A percentile compares a stretch with the other conserved stretches of the same genome.
Conservation (phyloP, 345 rosid species). For the Eucalyptus decipiens region DNA sequence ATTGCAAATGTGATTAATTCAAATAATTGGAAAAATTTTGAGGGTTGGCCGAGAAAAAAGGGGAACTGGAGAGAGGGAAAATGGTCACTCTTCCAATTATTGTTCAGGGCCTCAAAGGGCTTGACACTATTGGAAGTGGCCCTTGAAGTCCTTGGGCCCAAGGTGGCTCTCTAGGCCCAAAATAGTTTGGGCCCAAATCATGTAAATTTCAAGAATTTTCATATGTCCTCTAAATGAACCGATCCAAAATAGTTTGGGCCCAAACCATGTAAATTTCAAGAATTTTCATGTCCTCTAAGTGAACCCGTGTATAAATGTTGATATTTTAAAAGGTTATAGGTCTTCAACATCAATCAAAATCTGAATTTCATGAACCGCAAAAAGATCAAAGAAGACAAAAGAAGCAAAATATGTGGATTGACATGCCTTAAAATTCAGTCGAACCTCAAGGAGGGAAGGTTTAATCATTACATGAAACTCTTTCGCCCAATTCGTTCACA, state of each 20-base stretch:
- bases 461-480: not conserved
- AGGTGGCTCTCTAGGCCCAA: not conserved
- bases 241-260: not conserved
- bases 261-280: not conserved
- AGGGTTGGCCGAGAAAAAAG: not conserved
- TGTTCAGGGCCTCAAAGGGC: not conserved
- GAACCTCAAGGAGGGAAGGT: not conserved
- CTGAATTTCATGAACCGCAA: not conserved
- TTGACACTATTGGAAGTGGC: not conserved
- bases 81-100: not conserved
- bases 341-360: not conserved
- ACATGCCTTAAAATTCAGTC: not conserved
- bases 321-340: not conserved
- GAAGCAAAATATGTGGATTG: not conserved
- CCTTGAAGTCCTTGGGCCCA: not conserved
- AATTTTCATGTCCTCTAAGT: not conserved
- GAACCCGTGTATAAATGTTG: not conserved
- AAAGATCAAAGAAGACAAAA: not conserved
- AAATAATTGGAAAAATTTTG: not conserved
- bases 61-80: not conserved
- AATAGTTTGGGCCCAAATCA: not conserved
- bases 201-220: not conserved
- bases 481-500: not conserved
- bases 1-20: not conserved
- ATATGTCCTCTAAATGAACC: not conserved